Conservation (phyloP, 73 alveolate species). For the Stentor roeselii region DNA sequence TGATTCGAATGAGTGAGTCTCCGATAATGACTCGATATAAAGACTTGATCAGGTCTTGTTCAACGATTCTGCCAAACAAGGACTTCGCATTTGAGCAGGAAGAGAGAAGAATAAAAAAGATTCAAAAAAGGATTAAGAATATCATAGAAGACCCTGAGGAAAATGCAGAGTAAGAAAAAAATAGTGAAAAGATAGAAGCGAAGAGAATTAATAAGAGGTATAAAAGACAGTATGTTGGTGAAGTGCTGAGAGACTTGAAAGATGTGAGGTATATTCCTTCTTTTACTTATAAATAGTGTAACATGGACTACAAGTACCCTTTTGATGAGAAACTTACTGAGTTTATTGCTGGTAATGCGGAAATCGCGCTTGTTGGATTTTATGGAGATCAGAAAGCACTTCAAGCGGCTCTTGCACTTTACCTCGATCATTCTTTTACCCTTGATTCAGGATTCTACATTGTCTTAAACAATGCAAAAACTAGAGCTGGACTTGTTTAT, state of each 20-base stretch:
- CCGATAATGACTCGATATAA: background rate
- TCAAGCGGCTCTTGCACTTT: too few species aligned
- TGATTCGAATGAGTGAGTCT: background rate
- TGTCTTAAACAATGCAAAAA: background rate
- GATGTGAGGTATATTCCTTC: background rate
- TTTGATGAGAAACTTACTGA: too few species aligned
- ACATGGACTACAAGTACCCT: too few species aligned
- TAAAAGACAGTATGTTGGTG: background rate
- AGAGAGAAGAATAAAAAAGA: background rate
- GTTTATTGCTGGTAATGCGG: too few species aligned
- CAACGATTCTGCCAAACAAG: background rate
- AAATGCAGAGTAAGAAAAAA: background rate
- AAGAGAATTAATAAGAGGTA: too few species aligned
- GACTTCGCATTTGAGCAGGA: background rate
- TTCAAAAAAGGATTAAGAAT: too few species aligned
- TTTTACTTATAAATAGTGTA: too few species aligned
- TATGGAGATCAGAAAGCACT: too few species aligned
- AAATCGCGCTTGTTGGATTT: too few species aligned
- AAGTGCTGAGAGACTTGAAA: background rate
- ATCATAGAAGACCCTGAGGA: background rate
- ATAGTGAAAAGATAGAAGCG: background rate
- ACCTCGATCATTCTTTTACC: too few species aligned
- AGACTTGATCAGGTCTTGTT: background rate
- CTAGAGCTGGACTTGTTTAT: background rate
- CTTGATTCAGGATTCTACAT: background rate